phyloP scores from a whole-genome alignment of 805 yeast genomes.

The Ogataea pignaliae region DNA sequence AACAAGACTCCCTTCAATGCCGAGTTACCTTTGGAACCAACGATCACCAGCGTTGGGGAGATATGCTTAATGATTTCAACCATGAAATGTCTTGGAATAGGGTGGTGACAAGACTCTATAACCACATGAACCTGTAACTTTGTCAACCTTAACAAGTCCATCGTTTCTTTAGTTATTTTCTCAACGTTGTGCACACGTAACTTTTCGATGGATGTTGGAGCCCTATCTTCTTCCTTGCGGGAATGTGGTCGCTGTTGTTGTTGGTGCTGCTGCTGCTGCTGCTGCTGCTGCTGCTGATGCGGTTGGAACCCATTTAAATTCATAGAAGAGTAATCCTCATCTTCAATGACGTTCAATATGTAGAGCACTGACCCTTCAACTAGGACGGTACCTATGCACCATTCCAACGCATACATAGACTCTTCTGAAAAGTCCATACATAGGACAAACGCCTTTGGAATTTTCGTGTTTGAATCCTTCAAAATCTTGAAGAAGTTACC shows the following conservation, averaged over 20 bases:
- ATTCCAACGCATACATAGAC: conserved; percentile 77
- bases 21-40: conserved; percentile 70
- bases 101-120: conserved; percentile 70
- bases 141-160: conserved; percentile 53
- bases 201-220: conserved; percentile 29
- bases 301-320: conserved; percentile 33
- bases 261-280: background rate
- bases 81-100: conserved; percentile 67
- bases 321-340: conserved; percentile 33
- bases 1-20: conserved; percentile 70
- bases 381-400: conserved; percentile 82
- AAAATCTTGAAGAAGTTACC: conserved; percentile 56
- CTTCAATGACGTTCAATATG: conserved; percentile 58
- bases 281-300: no score
- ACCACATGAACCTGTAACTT: conserved; percentile 71
- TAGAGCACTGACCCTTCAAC: conserved; percentile 80
- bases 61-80: conserved; percentile 66
- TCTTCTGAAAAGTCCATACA: conserved; percentile 84
- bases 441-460: conserved; percentile 59
- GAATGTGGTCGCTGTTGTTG: background rate
- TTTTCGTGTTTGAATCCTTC: conserved; percentile 12
- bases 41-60: conserved; percentile 68
- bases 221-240: conserved; percentile 8
- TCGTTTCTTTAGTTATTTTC: conserved; percentile 34
- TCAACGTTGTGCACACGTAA: conserved; percentile 40